These are phyloP conservation scores for Picea sitchensis DNA, from an alignment of 75 land plant genomes.

Conservation along the genomic window DNA sequence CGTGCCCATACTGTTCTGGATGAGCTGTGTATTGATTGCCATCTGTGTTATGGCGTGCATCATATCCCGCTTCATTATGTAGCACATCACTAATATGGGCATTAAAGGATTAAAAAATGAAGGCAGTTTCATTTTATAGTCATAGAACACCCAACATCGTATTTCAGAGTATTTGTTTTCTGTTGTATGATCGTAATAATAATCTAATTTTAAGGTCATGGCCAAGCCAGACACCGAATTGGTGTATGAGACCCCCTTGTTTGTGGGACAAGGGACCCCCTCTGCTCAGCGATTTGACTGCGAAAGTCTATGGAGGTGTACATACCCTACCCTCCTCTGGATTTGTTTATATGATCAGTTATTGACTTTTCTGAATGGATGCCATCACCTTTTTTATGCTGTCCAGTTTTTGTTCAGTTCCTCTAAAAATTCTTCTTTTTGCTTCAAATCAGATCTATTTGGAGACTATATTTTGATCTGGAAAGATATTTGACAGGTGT, in stretches of 20 bases:
- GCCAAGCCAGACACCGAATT: too few species aligned
- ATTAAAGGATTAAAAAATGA: neutral
- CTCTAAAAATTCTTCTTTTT: neutral
- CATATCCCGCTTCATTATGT: neutral
- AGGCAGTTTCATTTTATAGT: neutral
- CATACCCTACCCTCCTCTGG: too few species aligned
- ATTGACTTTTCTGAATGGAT: neutral
- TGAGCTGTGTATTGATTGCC: too few species aligned
- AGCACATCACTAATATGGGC: neutral
- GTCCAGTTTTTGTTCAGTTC: neutral
- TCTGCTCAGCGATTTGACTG: too few species aligned
- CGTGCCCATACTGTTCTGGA: too few species aligned
- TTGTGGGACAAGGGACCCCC: too few species aligned
- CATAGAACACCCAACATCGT: neutral
- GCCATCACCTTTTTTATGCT: neutral
- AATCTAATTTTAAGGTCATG: too few species aligned
- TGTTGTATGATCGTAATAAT: neutral
- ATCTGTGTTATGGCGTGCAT: too few species aligned
- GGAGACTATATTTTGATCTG: constrained; percentile 1
- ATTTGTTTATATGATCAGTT: neutral
- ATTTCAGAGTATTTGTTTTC: neutral
- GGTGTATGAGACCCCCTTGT: too few species aligned
- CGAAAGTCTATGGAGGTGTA: too few species aligned
- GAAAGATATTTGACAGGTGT: constrained; percentile 40
- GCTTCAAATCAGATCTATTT: neutral